Evolutionary conservation across 2,329 filamentous ascomycete species (phyloP).

Genomic region (Microdochium bolleyi): DNA sequence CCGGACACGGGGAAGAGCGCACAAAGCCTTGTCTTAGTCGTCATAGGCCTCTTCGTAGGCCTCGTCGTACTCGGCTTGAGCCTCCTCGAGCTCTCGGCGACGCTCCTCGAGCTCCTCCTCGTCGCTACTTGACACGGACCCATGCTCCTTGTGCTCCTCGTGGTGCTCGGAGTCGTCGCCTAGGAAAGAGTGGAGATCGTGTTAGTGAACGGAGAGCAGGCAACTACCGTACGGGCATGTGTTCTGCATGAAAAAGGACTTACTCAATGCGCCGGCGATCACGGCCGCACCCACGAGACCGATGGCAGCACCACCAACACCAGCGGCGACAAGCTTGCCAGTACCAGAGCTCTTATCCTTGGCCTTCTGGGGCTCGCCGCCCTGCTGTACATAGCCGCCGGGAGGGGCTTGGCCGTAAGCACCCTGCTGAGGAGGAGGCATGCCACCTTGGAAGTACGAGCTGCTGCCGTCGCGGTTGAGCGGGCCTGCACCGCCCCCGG

Average conservation of each 20-base stretch:
- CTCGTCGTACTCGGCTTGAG: slow-evolving; percentile 40
- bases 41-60: slow-evolving; percentile 33
- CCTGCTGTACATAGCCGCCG: slow-evolving; percentile 6
- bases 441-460: slow-evolving; percentile 4
- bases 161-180: slow-evolving; percentile 3
- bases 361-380: slow-evolving; percentile 17
- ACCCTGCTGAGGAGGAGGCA: slow-evolving; percentile 1
- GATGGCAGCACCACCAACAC: slow-evolving; percentile 47
- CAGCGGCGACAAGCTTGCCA: slow-evolving; percentile 45
- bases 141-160: slow-evolving; percentile 3
- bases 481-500: not conserved
- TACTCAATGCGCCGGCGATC: slow-evolving; percentile 48
- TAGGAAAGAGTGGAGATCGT: too few species aligned
- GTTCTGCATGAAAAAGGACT: too few species aligned
- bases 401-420: slow-evolving; percentile 3
- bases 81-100: slow-evolving; percentile 34
- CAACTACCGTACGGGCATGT: too few species aligned
- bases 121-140: slow-evolving; percentile 5
- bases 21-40: slow-evolving; percentile 8
- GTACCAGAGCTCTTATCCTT: slow-evolving; percentile 33
- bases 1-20: too few species aligned
- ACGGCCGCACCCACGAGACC: slow-evolving; percentile 50
- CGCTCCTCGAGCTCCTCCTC: slow-evolving; percentile 4
- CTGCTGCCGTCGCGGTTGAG: slow-evolving; percentile 2
- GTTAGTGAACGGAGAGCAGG: too few species aligned